Evolutionary conservation across 1,284 basidiomycete species (phyloP), one percentile per base, ranked within the genome.

Genomic region (Trichosporon ovoides): DNA sequence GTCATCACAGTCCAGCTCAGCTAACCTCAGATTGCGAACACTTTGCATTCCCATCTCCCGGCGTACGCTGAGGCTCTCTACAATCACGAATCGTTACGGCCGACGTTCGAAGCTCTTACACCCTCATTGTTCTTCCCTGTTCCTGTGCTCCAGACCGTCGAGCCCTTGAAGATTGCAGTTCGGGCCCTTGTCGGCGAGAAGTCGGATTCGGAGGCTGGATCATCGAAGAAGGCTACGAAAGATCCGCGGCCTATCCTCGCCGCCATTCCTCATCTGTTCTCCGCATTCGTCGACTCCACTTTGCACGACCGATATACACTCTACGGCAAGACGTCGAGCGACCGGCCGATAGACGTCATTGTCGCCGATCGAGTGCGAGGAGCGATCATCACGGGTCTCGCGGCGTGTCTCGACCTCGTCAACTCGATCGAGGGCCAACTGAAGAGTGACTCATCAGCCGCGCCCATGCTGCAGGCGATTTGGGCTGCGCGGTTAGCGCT

Each of bases 291-390:
- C 20, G 19, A 57, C 3, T 57, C 62, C 1, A 60, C 67, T 1
- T 64, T 66, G 31, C 28, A 57, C 31, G 35, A 66, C 35, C 62
- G 68, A 13, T 73, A 66, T 55, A 51, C 66, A 6, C 63, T 75
- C 16, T 75, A 72, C 54, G 57, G 46, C n/a, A 43, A 43, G 38
- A 49, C 63, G 7, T 48, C 43, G 10, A 48, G 59, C 16, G 70
- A 63, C 6, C 63, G 73, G 35, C 73, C 72, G 1, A 33, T 73
- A 11, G 63, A 63, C 43, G 61, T 59, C 20, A 36, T 33, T 13
- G 38, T 57, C 28, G 57, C 53, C 12, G 68, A 67, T 24, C 69
- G 68, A 20, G 68, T 70, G 14, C 64, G 74, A 6, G 63, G 55
- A 3, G 63, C 68, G 2, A 67, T 74, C 2, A 67, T 64, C 19